Evolutionary conservation across 2,329 filamentous ascomycete species (phyloP).

Genomic region (Ophiostoma populinum): DNA sequence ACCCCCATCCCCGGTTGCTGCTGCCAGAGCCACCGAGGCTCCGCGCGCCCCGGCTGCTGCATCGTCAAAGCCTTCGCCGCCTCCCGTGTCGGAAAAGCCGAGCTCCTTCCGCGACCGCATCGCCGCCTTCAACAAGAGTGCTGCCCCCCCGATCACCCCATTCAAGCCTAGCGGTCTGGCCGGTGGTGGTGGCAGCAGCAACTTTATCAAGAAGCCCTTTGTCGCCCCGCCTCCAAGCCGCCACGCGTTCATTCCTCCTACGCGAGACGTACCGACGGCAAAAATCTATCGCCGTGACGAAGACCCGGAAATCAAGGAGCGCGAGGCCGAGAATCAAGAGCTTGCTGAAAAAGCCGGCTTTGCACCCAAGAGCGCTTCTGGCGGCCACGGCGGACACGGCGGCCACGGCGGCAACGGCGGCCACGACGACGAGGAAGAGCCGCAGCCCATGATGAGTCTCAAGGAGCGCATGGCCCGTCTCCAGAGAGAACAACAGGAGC

Average conservation of each 20-base stretch:
- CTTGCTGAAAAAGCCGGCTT: conserved; percentile 53
- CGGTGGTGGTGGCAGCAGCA: conserved; percentile 32
- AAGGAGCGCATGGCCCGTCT: conserved; percentile 91
- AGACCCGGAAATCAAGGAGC: conserved; percentile 54
- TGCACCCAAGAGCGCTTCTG: conserved; percentile 24
- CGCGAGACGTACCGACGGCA: conserved; percentile 49
- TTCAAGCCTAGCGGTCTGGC: conserved; percentile 60
- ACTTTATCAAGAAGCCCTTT: conserved; percentile 90
- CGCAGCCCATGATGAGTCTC: conserved; percentile 78
- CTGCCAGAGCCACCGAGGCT: conserved; percentile 21
- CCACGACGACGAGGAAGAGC: conserved; percentile 48
- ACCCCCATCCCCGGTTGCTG: conserved; percentile 14
- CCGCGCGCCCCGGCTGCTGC: conserved; percentile 19
- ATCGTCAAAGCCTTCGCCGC: conserved; percentile 28
- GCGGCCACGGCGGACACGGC: conserved; percentile 9
- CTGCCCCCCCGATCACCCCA: conserved; percentile 72
- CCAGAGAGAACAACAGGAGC: conserved; percentile 86
- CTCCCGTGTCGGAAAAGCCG: conserved; percentile 60
- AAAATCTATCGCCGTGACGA: conserved; percentile 79
- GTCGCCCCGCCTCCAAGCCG: conserved; percentile 88
- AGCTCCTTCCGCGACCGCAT: conserved; percentile 84
- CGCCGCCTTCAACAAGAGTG: conserved; percentile 86
- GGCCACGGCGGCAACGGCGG: background rate
- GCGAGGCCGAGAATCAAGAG: conserved; percentile 47
- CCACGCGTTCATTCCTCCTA: conserved; percentile 72